These are phyloP conservation scores for Epichloe coenophiala DNA, from an alignment of 2,329 filamentous ascomycete genomes.

Conservation along the genomic window DNA sequence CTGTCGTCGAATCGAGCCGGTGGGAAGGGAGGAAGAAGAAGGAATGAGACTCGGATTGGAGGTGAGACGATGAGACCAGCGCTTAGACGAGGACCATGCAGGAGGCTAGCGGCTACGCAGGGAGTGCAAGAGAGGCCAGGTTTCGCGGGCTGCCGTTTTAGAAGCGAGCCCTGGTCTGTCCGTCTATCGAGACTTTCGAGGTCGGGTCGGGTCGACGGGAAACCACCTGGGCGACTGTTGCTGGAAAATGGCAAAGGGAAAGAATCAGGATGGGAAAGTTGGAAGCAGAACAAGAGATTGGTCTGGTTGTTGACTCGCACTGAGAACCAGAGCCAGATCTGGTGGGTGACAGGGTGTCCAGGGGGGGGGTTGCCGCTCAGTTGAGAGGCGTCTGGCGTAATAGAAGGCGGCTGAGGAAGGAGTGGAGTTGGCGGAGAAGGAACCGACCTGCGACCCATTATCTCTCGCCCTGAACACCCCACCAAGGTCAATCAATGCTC, in stretches of 20 bases:
- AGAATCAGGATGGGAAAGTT: not conserved
- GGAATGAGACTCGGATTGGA: slow-evolving; percentile 11
- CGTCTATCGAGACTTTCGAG: not conserved
- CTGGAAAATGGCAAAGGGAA: not conserved
- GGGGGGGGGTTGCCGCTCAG: not conserved
- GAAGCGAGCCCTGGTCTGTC: slow-evolving; percentile 1
- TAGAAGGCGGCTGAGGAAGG: not conserved
- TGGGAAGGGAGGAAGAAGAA: slow-evolving; percentile 11
- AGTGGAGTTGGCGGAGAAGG: not conserved
- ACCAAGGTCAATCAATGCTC: not conserved
- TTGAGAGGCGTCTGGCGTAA: not conserved
- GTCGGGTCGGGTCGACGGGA: not conserved
- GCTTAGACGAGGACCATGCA: slow-evolving; percentile 9
- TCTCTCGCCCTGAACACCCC: no score
- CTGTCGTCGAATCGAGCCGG: slow-evolving; percentile 8
- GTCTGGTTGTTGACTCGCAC: not conserved
- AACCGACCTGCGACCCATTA: not conserved
- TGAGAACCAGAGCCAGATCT: slow-evolving; percentile 1
- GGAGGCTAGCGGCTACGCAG: slow-evolving; percentile 6
- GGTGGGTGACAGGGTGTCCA: not conserved
- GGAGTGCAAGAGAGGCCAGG: not conserved
- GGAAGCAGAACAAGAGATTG: not conserved
- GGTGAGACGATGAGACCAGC: slow-evolving; percentile 11
- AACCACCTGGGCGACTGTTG: not conserved
- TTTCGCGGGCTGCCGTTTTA: slow-evolving; percentile 4